Evolutionary conservation across 202 grass and related monocot genomes (phyloP), one percentile per base, ranked within the genome.

Genomic region (Thinopyrum obtusiflorum): DNA sequence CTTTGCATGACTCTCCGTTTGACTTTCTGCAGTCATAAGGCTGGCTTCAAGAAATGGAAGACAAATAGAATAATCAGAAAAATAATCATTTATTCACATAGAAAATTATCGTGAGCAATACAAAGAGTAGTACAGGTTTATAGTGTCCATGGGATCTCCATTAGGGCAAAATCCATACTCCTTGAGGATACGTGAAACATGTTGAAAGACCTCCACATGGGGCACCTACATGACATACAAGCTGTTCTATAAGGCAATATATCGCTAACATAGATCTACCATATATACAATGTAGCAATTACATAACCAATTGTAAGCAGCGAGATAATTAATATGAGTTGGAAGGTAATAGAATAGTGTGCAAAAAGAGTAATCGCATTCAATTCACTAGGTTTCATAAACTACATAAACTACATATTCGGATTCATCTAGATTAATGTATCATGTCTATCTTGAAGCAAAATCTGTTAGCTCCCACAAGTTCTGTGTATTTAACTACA

Each of bases 21-120:
- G 84, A 80, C 20, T 26, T 36, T 73, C 70, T 80, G 77, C 55
- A 86, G 53, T 80, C 57, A 86, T 86, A 86, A 73, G 77, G 84
- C 0, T 2, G 37, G 26, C 77, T 86, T 47, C 76, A 53, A 75
- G 4, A 64, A 80, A 21, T 27, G 24, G 61, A 65, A 35, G 21
- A 7, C 13, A 49, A 73, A 36, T 79, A 64, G 79, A 73, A 36
- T 17, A 35, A 80, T 29, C 29, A 40, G 77, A 0, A 74, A 53
- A 67, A n/a, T 14, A 85, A 68, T 0, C 12, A 3, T 67, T 47
- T 67, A 15, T 68, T n/a, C 14, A 7, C 31, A 42, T 21, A 75
- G 29, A 31, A 66, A 39, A 57, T 86, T 75, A 55, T 65, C 29
- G 6, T 74, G 28, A 81, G 21, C 68, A 75, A 66, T 24, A 75